Conservation (phyloP, 805 yeast genomes). For the Candida maris region DNA sequence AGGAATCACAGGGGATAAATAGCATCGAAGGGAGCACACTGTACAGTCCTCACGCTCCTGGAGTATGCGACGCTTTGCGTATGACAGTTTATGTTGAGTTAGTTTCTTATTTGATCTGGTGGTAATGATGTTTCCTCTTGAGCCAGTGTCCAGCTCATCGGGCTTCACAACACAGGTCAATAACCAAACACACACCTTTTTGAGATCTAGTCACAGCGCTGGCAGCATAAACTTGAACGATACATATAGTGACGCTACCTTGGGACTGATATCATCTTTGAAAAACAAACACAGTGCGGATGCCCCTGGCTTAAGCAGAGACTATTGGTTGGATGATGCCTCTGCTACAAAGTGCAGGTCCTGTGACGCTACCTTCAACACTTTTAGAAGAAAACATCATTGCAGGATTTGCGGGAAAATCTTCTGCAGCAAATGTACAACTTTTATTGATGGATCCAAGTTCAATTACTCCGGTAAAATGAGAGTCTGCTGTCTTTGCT, state of each 20-base stretch:
- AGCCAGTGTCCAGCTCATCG: constrained; percentile 18
- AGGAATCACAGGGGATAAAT: too few species aligned
- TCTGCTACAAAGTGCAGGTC: constrained; percentile 84
- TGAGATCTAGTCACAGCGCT: not conserved
- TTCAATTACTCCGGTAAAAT: constrained; percentile 64
- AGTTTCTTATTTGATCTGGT: too few species aligned
- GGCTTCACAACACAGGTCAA: constrained; percentile 25
- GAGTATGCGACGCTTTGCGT: constrained; percentile 3
- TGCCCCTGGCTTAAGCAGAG: constrained; percentile 53
- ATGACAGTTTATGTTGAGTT: too few species aligned
- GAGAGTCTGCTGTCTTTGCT: constrained; percentile 76
- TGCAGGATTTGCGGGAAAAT: constrained; percentile 96
- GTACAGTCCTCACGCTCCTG: too few species aligned
- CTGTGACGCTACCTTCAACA: constrained; percentile 75
- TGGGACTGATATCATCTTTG: constrained; percentile 21
- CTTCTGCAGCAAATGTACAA: constrained; percentile 81
- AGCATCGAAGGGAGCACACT: too few species aligned
- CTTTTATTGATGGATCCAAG: constrained; percentile 61
- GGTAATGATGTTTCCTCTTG: constrained; percentile 1
- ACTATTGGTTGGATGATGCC: constrained; percentile 96
- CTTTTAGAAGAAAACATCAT: constrained; percentile 90
- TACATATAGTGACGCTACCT: constrained; percentile 22
- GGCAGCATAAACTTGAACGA: constrained; percentile 6
- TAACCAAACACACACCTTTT: constrained; percentile 12
- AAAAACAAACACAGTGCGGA: constrained; percentile 19